Evolutionary conservation across 192 early-diverging fungal species (phyloP).

Genomic region (Entomortierella beljakovae): DNA sequence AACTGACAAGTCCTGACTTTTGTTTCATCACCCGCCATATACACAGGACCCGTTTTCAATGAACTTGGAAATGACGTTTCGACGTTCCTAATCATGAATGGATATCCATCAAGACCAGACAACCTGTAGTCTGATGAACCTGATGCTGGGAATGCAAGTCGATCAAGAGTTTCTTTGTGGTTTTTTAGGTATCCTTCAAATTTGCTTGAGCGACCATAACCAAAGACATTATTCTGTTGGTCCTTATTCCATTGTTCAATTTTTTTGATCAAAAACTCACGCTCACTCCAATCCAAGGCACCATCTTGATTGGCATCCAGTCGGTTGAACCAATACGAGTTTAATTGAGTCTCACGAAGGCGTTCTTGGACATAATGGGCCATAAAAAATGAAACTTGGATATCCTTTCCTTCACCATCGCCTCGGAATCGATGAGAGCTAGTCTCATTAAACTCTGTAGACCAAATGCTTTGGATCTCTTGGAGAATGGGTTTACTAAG

Average conservation of each 20-base stretch:
- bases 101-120: conserved; percentile 47
- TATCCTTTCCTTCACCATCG: conserved; percentile 22
- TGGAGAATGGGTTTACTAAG: conserved; percentile 34
- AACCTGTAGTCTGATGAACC: conserved; percentile 10
- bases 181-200: neutral
- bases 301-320: conserved; percentile 52
- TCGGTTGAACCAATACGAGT: conserved; percentile 43
- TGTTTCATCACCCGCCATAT: neutral
- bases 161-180: neutral
- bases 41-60: too few relatives aligned
- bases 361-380: conserved; percentile 54
- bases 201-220: neutral
- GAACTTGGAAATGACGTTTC: too few relatives aligned
- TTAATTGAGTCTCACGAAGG: conserved; percentile 48
- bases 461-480: conserved; percentile 51
- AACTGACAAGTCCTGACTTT: conserved; percentile 14
- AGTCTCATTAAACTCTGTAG: conserved; percentile 33
- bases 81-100: conserved; percentile 18
- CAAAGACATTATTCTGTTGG: neutral
- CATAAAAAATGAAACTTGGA: conserved; percentile 50
- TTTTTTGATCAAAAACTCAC: conserved; percentile 17
- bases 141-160: neutral
- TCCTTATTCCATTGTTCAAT: conserved; percentile 8
- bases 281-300: conserved; percentile 38
- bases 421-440: conserved; percentile 55